These are phyloP conservation scores for Powellomyces hirtus DNA, from an alignment of 192 early-diverging fungal genomes.

Conservation along the genomic window DNA sequence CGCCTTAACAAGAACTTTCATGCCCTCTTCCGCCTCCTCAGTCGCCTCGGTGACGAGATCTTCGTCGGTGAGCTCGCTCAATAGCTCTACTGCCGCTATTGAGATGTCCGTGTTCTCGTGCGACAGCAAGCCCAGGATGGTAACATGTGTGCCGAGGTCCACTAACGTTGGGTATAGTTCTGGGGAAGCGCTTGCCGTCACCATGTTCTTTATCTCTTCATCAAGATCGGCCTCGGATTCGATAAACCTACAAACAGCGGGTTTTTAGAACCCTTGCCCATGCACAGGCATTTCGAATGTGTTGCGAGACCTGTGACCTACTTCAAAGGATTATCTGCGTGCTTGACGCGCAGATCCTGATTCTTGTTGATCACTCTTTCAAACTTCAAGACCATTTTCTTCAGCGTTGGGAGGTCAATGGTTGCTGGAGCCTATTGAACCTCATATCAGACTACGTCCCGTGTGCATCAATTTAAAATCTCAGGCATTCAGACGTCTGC, in stretches of 20 bases:
- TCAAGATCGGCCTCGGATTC: constrained; percentile 95
- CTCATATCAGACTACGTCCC: neutral
- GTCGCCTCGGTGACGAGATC: constrained; percentile 61
- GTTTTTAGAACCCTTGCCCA: neutral
- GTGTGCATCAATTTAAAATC: too few species aligned
- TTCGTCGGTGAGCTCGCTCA: constrained; percentile 92
- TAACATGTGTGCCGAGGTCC: constrained; percentile 60
- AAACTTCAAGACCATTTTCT: constrained; percentile 76
- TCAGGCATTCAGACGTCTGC: too few species aligned
- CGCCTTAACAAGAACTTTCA: constrained; percentile 67
- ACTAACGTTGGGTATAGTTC: constrained; percentile 75
- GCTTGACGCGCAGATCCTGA: constrained; percentile 79
- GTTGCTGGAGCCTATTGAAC: constrained; percentile 48
- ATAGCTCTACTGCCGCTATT: constrained; percentile 75
- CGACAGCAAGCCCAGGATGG: constrained; percentile 71
- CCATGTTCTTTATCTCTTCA: constrained; percentile 78
- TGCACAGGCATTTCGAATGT: neutral
- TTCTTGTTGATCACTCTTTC: constrained; percentile 87
- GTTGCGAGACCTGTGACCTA: constrained; percentile 11
- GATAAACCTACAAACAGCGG: constrained; percentile 61
- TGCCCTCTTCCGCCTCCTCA: constrained; percentile 60
- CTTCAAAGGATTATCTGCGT: constrained; percentile 68
- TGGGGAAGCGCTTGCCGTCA: constrained; percentile 74
- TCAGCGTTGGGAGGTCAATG: constrained; percentile 67
- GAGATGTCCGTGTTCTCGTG: constrained; percentile 96